These are phyloP conservation scores for Lactarius hatsudake DNA, from an alignment of 768 basidiomycete genomes.

Conservation along the genomic window DNA sequence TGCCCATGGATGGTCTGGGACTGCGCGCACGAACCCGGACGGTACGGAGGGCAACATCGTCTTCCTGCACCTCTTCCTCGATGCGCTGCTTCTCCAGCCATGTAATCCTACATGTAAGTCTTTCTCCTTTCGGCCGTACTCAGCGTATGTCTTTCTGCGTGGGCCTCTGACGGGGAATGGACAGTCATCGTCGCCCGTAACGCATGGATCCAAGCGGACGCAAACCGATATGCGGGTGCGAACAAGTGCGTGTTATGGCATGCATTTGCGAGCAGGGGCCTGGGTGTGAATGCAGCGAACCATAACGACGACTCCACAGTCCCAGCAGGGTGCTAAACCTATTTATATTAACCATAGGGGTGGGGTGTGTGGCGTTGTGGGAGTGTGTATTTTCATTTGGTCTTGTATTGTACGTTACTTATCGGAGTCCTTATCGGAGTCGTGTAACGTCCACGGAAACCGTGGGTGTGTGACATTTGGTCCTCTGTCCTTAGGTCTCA, in stretches of 20 bases:
- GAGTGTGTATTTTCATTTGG: too few relatives aligned
- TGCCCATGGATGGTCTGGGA: slow-evolving; percentile 33
- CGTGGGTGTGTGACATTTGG: too few relatives aligned
- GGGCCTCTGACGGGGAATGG: neutral
- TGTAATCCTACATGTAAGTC: slow-evolving; percentile 49
- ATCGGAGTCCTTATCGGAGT: too few relatives aligned
- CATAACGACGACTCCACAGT: slow-evolving; percentile 35
- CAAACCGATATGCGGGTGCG: slow-evolving; percentile 44
- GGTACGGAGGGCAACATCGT: slow-evolving; percentile 47
- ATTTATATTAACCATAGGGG: neutral
- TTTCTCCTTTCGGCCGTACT: neutral
- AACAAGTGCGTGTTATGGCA: slow-evolving; percentile 47
- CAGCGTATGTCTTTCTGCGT: neutral
- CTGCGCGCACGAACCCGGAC: slow-evolving; percentile 42
- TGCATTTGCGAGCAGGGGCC: slow-evolving; percentile 49
- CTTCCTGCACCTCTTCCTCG: slow-evolving; percentile 51
- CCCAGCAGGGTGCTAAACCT: slow-evolving; percentile 33
- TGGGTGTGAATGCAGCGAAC: slow-evolving; percentile 42
- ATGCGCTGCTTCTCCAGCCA: slow-evolving; percentile 47
- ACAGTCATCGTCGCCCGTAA: slow-evolving; percentile 46
- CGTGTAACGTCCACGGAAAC: too few relatives aligned
- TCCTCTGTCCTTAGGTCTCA: too few relatives aligned
- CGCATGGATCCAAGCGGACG: slow-evolving; percentile 53
- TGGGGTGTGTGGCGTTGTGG: too few relatives aligned
- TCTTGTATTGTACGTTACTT: too few relatives aligned